Percentiles rank a stretch among this genome's conserved stretches.
Evolutionary conservation across 352 stramenopile species (phyloP).

Genomic region (Phytophthora ohioensis): DNA sequence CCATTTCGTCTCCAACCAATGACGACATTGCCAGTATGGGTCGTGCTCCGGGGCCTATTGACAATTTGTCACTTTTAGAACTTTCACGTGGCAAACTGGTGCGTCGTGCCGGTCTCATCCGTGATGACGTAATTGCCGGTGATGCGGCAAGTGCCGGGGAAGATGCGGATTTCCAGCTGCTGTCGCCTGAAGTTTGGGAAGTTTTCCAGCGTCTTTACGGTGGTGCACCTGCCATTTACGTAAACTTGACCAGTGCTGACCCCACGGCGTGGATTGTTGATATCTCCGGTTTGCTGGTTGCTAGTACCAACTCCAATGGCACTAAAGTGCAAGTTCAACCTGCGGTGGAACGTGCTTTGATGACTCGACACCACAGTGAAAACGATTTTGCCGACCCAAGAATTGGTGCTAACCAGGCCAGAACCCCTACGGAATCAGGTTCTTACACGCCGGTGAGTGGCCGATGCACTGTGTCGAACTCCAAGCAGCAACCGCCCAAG

Average conservation of each 20-base stretch:
- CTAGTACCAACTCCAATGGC: constrained; percentile 33
- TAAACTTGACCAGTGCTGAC: constrained; percentile 42
- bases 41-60: constrained; percentile 54
- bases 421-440: constrained; percentile 32
- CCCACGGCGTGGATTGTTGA: constrained; percentile 57
- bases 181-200: constrained; percentile 76
- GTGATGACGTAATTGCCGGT: constrained; percentile 35
- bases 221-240: constrained; percentile 61
- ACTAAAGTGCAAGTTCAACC: constrained; percentile 32
- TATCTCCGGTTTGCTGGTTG: constrained; percentile 34
- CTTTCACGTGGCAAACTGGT: constrained; percentile 59
- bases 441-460: constrained; percentile 25
- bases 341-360: constrained; percentile 56
- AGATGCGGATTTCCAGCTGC: constrained; percentile 64
- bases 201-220: constrained; percentile 77
- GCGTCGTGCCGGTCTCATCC: constrained; percentile 52
- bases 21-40: constrained; percentile 25
- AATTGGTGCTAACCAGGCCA: constrained; percentile 18
- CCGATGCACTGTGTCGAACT: constrained; percentile 22
- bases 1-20: constrained; percentile 24
- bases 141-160: constrained; percentile 36
- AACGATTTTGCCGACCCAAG: constrained; percentile 24
- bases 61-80: constrained; percentile 70
- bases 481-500: constrained; percentile 31
- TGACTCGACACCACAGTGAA: constrained; percentile 51